Base-by-base conservation (phyloP, 164 flowering plant genomes). In the Magnolia kwangsiensis region DNA sequence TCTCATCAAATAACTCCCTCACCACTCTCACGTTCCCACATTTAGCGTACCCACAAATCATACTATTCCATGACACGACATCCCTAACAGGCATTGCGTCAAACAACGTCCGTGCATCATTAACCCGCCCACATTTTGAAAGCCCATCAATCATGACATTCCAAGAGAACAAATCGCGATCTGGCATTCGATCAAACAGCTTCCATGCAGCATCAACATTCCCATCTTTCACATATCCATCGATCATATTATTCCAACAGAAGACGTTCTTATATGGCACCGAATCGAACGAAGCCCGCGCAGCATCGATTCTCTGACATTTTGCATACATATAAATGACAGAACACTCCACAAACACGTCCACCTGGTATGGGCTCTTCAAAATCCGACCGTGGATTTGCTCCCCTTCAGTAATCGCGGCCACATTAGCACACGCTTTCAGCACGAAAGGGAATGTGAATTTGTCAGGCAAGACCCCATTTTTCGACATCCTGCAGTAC, bases 41-140 rank as follows among this genome's bases (percentile, higher is more conserved):
- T 23, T 61, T 76, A n/a, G 45, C 74, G 61, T 76, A 76, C 29
- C 78, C 74, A 76, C 49, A n/a, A 18, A 76, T 71, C 74, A 76
- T 76, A 7, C 59, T 55, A 59, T 76, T 76, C 78, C 78, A 76
- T 21, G 78, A 70, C 31, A 76, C 51, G 7, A 59, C 21, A 71
- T 76, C 78, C 45, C 68, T 70, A 45, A 7, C 67, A 21, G 74
- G 78, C 68, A 76, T 76, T 49, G 61, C 69, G 70, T 71, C 69
- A 50, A 76, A 76, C 55, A 76, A 71, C 37, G 21, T 1, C 24
- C 59, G 68, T 10, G 78, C 74, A 8, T n/a, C 45, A 19, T 69
- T 74, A 59, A 76, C 31, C 19, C 61, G 29, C 31, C 78, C 78
- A 59, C 73, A 37, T 71, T 61, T 76, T 21, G 58, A 8, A 14